Percentiles rank a stretch among this genome's conserved stretches.
Conservation (phyloP, 2,329 filamentous ascomycete genomes). For the Chaetomiaceae sp. region DNA sequence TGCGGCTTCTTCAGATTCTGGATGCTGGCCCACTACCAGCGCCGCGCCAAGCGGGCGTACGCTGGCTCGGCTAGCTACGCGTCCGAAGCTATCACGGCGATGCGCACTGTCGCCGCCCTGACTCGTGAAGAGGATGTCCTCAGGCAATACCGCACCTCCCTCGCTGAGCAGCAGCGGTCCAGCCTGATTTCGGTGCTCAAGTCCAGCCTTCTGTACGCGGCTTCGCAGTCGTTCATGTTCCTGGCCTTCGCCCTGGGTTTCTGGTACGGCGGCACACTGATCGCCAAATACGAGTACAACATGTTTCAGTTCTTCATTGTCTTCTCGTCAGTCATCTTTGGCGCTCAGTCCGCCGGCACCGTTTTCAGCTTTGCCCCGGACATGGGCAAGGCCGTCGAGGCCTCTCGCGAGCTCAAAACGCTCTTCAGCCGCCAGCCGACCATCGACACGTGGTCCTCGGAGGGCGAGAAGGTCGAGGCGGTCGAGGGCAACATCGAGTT, state of each 20-base stretch:
- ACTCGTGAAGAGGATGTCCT: slow-evolving; percentile 83
- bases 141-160: slow-evolving; percentile 61
- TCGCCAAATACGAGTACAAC: slow-evolving; percentile 65
- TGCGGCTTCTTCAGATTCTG: slow-evolving; percentile 57
- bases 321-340: slow-evolving; percentile 84
- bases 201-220: slow-evolving; percentile 75
- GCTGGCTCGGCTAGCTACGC: slow-evolving; percentile 79
- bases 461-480: slow-evolving; percentile 57
- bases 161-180: slow-evolving; percentile 61
- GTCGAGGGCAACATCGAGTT: slow-evolving; percentile 83
- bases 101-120: slow-evolving; percentile 86
- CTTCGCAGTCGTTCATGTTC: slow-evolving; percentile 79
- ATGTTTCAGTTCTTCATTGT: slow-evolving; percentile 90
- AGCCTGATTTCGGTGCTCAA: slow-evolving; percentile 71
- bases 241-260: slow-evolving; percentile 82
- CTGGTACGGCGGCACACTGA: slow-evolving; percentile 82
- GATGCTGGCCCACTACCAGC: slow-evolving; percentile 64
- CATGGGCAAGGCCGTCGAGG: slow-evolving; percentile 87
- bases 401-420: slow-evolving; percentile 72
- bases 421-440: slow-evolving; percentile 77
- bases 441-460: slow-evolving; percentile 76
- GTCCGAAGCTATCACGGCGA: slow-evolving; percentile 88
- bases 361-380: slow-evolving; percentile 88
- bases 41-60: slow-evolving; percentile 74
- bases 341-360: slow-evolving; percentile 83